phyloP scores from a whole-genome alignment of 2,329 filamentous ascomycete genomes.

The Acrodontium crateriforme region DNA sequence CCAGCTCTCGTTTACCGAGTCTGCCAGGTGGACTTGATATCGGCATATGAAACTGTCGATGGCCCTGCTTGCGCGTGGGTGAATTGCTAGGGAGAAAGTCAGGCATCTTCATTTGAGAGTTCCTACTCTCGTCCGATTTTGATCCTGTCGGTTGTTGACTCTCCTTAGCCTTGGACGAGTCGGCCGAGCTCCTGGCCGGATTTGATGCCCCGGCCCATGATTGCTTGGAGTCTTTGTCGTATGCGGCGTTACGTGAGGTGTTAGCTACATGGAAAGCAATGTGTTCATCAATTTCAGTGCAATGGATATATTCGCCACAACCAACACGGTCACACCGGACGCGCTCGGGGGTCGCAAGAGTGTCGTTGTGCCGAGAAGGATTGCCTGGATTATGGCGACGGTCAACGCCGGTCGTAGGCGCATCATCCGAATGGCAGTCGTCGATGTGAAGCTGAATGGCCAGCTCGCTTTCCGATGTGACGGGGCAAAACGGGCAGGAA shows the following conservation, averaged over 20 bases:
- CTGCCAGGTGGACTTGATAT: conserved; percentile 9
- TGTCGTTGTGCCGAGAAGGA: neutral
- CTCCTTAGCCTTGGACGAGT: no score
- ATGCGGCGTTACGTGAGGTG: neutral
- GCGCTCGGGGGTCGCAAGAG: conserved; percentile 7
- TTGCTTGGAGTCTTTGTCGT: no score
- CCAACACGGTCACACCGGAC: conserved; percentile 28
- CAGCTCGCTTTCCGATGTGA: conserved; percentile 12
- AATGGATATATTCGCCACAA: conserved; percentile 29
- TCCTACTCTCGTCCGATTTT: no score
- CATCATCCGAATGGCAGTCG: conserved; percentile 18
- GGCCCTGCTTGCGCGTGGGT: no score
- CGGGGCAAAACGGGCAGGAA: conserved; percentile 19
- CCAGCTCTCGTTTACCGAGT: conserved; percentile 28
- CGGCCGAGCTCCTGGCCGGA: no score
- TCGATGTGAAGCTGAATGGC: conserved; percentile 21
- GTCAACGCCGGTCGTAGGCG: conserved; percentile 9
- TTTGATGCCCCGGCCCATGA: no score
- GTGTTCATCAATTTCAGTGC: conserved; percentile 32
- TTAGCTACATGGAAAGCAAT: conserved; percentile 27
- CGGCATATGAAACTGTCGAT: no score
- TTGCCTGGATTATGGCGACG: neutral
- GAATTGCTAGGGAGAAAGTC: no score
- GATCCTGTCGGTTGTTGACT: no score
- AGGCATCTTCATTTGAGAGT: no score